Evolutionary conservation across 805 yeast species (phyloP), one percentile per base, ranked within the genome.

Genomic region (Torulaspora maleeae): DNA sequence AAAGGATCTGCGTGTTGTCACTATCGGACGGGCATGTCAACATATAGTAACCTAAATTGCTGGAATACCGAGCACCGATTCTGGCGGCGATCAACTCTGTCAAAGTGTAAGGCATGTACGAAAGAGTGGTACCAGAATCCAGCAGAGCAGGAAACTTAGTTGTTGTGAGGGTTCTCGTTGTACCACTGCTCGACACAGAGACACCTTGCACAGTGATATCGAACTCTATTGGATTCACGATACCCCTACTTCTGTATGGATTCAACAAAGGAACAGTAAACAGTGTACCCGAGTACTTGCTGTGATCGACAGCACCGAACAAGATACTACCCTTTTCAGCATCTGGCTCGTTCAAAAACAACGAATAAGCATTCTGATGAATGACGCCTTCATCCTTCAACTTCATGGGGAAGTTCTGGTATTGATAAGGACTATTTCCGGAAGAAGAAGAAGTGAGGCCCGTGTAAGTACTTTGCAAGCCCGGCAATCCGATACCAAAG

Each of bases 251-350:
- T 52, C 37, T 51, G 55, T 41, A 56, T 28, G 19, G 20, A 51
- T 52, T 44, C 51, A 81, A 65, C 33, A 79, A 52, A 22, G 83
- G 82, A 6, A 82, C 59, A 1, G 78, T 64, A 27, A 70, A 61
- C 29, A 82, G 46, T 15, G 25, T 37, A 12, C 88, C 89, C 0
- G 64, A 43, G 60, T 77, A 82, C 63, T 82, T 83, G 30, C 77
- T 72, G 48, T 74, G 76, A 56, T 84, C 91, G 22, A 80, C 74
- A 25, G 82, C 93, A 38, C 93, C 91, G 68, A 85, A 85, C 39
- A 84, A 61, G 16, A 84, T 69, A n/a, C 72, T 64, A 5, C 88
- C 90, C 1, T 68, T 49, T 4, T 55, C 37, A 0, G 77, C 66
- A 28, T 64, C 63, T 9, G 59, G 53, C 3, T 66, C 64, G 53